Percentiles rank a stretch among this genome's conserved stretches.
Conservation (phyloP, 345 rosid genomes). For the Stellera chamaejasme region DNA sequence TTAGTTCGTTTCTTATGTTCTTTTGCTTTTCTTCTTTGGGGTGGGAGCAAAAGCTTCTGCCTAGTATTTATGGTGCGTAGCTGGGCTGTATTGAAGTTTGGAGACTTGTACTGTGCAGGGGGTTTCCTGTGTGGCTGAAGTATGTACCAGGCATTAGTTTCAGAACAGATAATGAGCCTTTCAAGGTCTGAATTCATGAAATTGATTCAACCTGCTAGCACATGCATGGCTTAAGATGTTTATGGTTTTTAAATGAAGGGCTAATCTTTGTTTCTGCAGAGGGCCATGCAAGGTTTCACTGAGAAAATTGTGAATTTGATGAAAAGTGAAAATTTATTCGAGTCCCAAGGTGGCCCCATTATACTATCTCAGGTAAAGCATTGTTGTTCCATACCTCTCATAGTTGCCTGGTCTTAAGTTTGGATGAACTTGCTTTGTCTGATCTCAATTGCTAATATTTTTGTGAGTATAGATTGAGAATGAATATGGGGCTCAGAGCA, state of each 20-base stretch:
- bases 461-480: conserved; percentile 75
- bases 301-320: conserved; percentile 88
- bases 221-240: too few relatives aligned
- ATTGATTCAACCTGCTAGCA: not conserved
- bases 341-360: conserved; percentile 98
- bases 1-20: conserved; percentile 22
- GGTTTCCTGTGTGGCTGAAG: conserved; percentile 99
- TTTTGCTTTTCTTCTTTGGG: not conserved
- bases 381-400: not conserved
- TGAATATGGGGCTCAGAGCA: conserved; percentile 89
- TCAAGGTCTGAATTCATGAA: conserved; percentile 53
- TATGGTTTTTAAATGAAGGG: not conserved
- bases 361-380: conserved; percentile 83
- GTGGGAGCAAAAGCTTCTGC: too few relatives aligned
- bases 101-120: conserved; percentile 42
- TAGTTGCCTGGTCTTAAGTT: not conserved
- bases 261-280: conserved; percentile 40
- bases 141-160: conserved; percentile 98
- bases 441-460: not conserved
- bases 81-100: conserved; percentile 1
- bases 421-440: conserved; percentile 5
- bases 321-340: conserved; percentile 90
- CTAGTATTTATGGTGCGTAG: not conserved
- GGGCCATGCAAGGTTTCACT: conserved; percentile 90
- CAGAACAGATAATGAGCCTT: conserved; percentile 98